Evolutionary conservation across 2,329 filamentous ascomycete genomes (phyloP).

Genomic region (Penicillium sp.): DNA sequence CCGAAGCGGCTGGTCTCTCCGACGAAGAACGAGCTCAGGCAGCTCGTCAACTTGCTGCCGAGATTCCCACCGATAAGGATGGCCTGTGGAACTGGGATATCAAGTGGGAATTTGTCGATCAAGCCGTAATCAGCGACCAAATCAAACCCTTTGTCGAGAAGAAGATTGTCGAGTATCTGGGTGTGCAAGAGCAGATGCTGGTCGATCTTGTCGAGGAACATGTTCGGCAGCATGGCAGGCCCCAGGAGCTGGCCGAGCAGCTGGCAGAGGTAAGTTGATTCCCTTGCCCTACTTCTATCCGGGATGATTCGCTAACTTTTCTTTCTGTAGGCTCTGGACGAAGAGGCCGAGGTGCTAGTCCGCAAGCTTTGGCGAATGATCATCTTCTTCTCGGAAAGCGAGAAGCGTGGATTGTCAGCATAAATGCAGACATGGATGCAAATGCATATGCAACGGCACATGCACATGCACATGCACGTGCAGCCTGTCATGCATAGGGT

Average conservation of each 20-base stretch:
- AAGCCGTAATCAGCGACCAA: slow-evolving; percentile 76
- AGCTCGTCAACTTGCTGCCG: slow-evolving; percentile 75
- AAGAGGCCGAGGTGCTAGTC: slow-evolving; percentile 89
- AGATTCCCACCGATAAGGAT: slow-evolving; percentile 83
- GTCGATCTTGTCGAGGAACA: slow-evolving; percentile 91
- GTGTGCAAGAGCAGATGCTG: slow-evolving; percentile 92
- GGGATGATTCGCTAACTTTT: slow-evolving; percentile 31
- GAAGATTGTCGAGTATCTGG: slow-evolving; percentile 95
- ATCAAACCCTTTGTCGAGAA: slow-evolving; percentile 94
- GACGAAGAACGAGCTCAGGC: slow-evolving; percentile 86
- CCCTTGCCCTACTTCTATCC: neutral
- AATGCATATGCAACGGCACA: neutral
- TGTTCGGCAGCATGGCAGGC: slow-evolving; percentile 69
- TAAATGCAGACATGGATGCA: slow-evolving; percentile 34
- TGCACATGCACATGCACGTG: no score
- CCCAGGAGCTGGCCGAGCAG: slow-evolving; percentile 79
- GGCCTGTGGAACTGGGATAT: slow-evolving; percentile 91
- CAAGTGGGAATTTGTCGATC: slow-evolving; percentile 88
- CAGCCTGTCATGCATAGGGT: neutral
- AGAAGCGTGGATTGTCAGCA: slow-evolving; percentile 79
- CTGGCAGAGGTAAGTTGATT: slow-evolving; percentile 69
- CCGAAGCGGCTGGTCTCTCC: slow-evolving; percentile 66
- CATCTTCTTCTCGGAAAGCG: slow-evolving; percentile 94
- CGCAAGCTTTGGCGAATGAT: slow-evolving; percentile 99
- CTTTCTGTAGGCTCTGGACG: slow-evolving; percentile 70